Evolutionary conservation across 768 basidiomycete species (phyloP).

Genomic region (Cubamyces sp.): DNA sequence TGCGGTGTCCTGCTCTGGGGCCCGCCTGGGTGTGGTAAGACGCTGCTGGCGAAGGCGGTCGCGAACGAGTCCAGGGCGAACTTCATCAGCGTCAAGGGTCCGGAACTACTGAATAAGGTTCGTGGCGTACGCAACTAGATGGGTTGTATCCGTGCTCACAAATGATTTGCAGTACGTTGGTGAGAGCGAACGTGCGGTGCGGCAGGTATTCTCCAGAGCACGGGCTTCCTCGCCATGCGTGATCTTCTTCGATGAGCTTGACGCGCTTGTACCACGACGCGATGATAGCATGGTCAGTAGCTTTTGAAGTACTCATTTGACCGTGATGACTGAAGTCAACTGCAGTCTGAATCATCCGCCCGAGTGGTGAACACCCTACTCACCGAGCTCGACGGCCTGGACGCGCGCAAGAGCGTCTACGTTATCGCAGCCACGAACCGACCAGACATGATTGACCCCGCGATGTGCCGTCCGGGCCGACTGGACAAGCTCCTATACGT

Average conservation of each 20-base stretch:
- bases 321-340: neutral
- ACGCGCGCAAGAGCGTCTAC: conserved; percentile 83
- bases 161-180: conserved; percentile 77
- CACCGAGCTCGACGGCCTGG: conserved; percentile 92
- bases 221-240: conserved; percentile 93
- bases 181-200: conserved; percentile 93
- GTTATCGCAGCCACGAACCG: conserved; percentile 95
- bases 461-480: conserved; percentile 96
- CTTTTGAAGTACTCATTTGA: neutral
- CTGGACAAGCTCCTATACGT: conserved; percentile 95
- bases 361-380: conserved; percentile 93
- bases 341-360: conserved; percentile 88
- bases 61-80: conserved; percentile 95
- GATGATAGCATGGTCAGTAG: conserved; percentile 82
- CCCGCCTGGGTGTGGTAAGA: conserved; percentile 98
- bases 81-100: conserved; percentile 98
- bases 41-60: conserved; percentile 95
- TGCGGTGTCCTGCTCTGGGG: conserved; percentile 99
- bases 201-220: conserved; percentile 93
- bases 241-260: conserved; percentile 94
- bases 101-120: conserved; percentile 96
- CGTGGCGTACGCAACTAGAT: conserved; percentile 24
- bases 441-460: conserved; percentile 97
- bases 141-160: neutral
- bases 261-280: conserved; percentile 87